These are phyloP conservation scores for Mycena vulgaris DNA, from an alignment of 768 basidiomycete species.

Conservation along the genomic window DNA sequence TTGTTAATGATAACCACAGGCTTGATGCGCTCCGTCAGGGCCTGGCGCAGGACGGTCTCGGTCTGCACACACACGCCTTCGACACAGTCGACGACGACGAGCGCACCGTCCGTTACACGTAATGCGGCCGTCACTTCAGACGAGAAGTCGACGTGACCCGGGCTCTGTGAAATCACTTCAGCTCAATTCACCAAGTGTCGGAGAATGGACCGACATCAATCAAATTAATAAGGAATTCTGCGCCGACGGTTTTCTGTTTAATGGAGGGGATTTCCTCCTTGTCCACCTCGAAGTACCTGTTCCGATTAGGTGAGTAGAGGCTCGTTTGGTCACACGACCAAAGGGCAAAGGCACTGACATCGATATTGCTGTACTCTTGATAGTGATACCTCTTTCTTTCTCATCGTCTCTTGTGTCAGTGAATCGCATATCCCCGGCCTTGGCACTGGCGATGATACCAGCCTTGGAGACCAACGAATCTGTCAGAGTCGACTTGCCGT, in stretches of 20 bases:
- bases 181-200: neutral
- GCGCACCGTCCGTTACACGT: slow-evolving; percentile 98
- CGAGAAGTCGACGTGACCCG: slow-evolving; percentile 99
- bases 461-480: slow-evolving; percentile 99
- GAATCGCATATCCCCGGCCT: slow-evolving; percentile 97
- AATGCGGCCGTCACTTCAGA: slow-evolving; percentile 99
- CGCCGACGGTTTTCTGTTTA: slow-evolving; percentile 94
- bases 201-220: slow-evolving; percentile 77
- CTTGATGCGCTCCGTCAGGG: slow-evolving; percentile 98
- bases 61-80: slow-evolving; percentile 99
- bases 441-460: slow-evolving; percentile 96
- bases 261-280: slow-evolving; percentile 90
- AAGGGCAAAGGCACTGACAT: slow-evolving; percentile 9
- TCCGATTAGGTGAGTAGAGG: neutral
- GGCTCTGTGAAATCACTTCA: slow-evolving; percentile 55
- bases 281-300: slow-evolving; percentile 96
- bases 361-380: slow-evolving; percentile 99
- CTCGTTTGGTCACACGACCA: neutral
- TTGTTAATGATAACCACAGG: slow-evolving; percentile 99
- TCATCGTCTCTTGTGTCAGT: slow-evolving; percentile 98
- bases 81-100: slow-evolving; percentile 99
- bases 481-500: slow-evolving; percentile 99
- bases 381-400: slow-evolving; percentile 99
- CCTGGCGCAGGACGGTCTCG: slow-evolving; percentile 98
- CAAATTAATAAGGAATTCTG: slow-evolving; percentile 99